Evolutionary conservation across 129 eudicot genomes (phyloP), one percentile per base, ranked within the genome.

Genomic region (Escallonia rubra): DNA sequence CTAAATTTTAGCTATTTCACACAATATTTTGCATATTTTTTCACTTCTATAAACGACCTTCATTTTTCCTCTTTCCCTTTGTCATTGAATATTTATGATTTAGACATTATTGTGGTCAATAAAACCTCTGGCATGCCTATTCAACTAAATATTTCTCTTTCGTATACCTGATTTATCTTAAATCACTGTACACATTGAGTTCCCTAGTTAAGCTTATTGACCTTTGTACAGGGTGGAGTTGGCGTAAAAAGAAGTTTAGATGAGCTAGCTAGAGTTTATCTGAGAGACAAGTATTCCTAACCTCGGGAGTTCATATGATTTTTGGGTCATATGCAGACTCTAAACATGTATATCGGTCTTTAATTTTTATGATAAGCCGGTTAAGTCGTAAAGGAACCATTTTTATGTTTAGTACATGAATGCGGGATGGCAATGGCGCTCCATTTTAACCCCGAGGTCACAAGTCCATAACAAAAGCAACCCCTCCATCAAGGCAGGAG

Each of bases 111-210:
- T 54, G 99, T 84, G 63, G 59, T 94, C 77, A 94, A 94, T 81
- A 94, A 94, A 79, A 97, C 99, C 67, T 88, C 90, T 41, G 96
- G 96, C 72, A 80, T 94, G 90, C 99, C 99, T 46, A 97, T 94
- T 74, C 99, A 94, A 83, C 97, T 94, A 56, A 72, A 50, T 0
- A 64, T 7, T 73, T 48, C 40, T 63, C 67, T 50, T 57, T 13
- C 60, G 43, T 43, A 43, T n/a, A 43, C 8, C 4, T 15, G 13
- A 12, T 10, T 47, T n/a, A n/a, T n/a, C n/a, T n/a, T n/a, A n/a
- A n/a, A n/a, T n/a, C n/a, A n/a, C n/a, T n/a, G n/a, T n/a, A n/a
- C n/a, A 61, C 50, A 58, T 59, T 41, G 8, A 52, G 42, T 10
- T 57, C 43, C 61, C 14, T 65, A 63, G 66, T 48, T 73, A 44